A percentile compares a stretch with the other conserved stretches of the same genome.
Evolutionary conservation across 2,329 filamentous ascomycete genomes (phyloP).

Genomic region (Pestalotiopsis sp.): DNA sequence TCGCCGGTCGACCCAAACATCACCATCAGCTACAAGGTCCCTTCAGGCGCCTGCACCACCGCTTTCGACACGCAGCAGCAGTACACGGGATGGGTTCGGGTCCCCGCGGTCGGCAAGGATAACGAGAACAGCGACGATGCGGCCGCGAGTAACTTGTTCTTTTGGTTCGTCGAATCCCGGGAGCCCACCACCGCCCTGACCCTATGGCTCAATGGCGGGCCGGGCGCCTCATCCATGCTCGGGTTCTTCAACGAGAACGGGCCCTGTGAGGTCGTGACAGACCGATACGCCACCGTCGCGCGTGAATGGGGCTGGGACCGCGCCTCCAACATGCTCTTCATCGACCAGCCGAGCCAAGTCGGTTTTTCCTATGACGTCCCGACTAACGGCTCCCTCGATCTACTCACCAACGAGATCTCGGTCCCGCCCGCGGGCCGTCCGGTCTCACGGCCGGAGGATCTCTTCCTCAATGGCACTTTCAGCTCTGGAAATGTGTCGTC

Average conservation of each 20-base stretch:
- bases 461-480: conserved; percentile 49
- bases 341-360: conserved; percentile 67
- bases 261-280: conserved; percentile 25
- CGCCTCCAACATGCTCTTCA: conserved; percentile 51
- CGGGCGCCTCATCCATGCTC: conserved; percentile 66
- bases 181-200: conserved; percentile 45
- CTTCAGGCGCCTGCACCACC: conserved; percentile 65
- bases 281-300: conserved; percentile 57
- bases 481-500: conserved; percentile 51
- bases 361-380: conserved; percentile 67
- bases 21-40: conserved; percentile 69
- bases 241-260: conserved; percentile 54
- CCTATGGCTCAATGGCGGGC: conserved; percentile 71
- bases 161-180: conserved; percentile 53
- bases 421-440: conserved; percentile 35
- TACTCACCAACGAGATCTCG: conserved; percentile 43
- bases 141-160: conserved; percentile 55
- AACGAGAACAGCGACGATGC: conserved; percentile 34
- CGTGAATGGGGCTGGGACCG: conserved; percentile 70
- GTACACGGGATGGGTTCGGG: conserved; percentile 69
- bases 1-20: conserved; percentile 67
- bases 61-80: conserved; percentile 68
- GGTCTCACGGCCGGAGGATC: conserved; percentile 25
- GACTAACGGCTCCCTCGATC: conserved; percentile 56
- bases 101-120: conserved; percentile 44